These are phyloP conservation scores for Chlorella sp. DNA, from an alignment of 139 green algal genomes.

Conservation along the genomic window DNA sequence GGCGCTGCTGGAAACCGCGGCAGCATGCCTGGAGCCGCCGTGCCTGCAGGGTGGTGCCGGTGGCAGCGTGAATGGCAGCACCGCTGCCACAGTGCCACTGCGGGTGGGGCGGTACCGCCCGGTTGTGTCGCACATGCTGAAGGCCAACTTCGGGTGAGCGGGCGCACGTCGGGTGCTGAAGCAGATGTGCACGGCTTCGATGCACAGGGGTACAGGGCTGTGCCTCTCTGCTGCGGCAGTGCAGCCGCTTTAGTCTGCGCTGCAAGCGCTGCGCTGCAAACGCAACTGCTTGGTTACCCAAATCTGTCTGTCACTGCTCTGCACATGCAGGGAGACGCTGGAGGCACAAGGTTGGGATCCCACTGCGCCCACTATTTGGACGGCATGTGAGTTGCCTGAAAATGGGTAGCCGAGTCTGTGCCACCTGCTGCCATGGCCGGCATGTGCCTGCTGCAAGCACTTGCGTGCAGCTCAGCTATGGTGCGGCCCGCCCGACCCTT, in stretches of 20 bases:
- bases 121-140: slow-evolving; percentile 4
- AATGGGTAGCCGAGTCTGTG: too few relatives aligned
- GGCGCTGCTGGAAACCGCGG: neutral
- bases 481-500: neutral
- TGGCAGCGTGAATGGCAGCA: neutral
- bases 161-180: too few relatives aligned
- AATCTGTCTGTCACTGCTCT: too few relatives aligned
- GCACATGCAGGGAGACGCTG: slow-evolving; percentile 1
- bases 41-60: neutral
- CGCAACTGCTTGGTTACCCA: too few relatives aligned
- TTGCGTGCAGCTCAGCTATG: neutral
- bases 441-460: too few relatives aligned
- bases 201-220: too few relatives aligned
- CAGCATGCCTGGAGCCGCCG: neutral
- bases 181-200: too few relatives aligned
- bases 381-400: slow-evolving; percentile 1
- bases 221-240: too few relatives aligned
- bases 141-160: neutral
- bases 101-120: neutral
- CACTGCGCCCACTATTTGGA: slow-evolving; percentile 9
- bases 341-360: neutral
- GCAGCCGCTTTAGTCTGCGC: too few relatives aligned
- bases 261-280: too few relatives aligned
- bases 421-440: too few relatives aligned
- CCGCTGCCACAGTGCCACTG: neutral